Base-by-base conservation (phyloP, 2,329 filamentous ascomycete species). In the Cordyceps cicadae region DNA sequence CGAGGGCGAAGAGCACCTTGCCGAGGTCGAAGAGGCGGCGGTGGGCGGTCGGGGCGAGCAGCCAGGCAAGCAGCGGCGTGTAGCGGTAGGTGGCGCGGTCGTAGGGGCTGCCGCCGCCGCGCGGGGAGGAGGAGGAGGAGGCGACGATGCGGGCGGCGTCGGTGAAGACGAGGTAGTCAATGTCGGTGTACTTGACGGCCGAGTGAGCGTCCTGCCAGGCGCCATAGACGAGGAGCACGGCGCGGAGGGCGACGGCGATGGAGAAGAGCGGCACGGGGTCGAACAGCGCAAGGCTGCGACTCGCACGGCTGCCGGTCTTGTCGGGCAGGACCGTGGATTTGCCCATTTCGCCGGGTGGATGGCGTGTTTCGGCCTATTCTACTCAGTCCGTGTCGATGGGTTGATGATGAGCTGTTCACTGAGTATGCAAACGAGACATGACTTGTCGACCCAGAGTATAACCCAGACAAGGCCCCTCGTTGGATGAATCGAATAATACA, bases 81-180 rank as follows among this genome's bases (percentile, higher is more conserved):
- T 99, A 99, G 63, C 94, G 89, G 77, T 99, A 99, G 0, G 94
- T 99, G 70, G 94, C 93, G 59, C 94, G 86, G 46, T 83, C 82
- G 72, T 99, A 99, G 1, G 94, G 94, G 0, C 89, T 90, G 52
- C 77, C 75, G 3, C 83, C 83, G n/a, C 75, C 77, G 3, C 24
- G 24, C 24, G 24, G 24, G 24, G 24, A 24, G 2, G 24, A 24
- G 4, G 86, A 8, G 29, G 29, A 29, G 29, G 29, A 29, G 29
- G 86, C 76, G 49, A 90, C 75, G 74, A 89, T 93, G 65, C 89
- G 88, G 2, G 94, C 85, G 29, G 94, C 94, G 73, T 97, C 93
- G 54, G 94, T 97, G 79, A 99, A 99, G 72, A 99, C 94, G 65
- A 92, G 86, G 76, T 99, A 99, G 80, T 99, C 94, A 68, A 99